phyloP scores from a whole-genome alignment of 257 asterid species.

The Nicotiana benthamiana region DNA sequence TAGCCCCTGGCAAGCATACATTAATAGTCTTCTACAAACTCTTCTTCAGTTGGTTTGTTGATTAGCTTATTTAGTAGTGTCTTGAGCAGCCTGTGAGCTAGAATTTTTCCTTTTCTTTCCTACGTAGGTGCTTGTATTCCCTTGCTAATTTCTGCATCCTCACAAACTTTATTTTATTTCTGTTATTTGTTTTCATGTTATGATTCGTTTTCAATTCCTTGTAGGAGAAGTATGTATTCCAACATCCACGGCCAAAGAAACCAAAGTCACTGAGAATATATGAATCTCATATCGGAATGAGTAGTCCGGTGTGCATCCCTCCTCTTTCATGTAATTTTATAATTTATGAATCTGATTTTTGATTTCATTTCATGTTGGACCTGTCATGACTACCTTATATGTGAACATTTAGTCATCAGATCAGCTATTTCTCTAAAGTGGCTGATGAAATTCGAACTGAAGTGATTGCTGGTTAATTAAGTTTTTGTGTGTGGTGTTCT shows the following conservation, averaged over 20 bases:
- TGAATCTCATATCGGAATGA: slow-evolving; percentile 96
- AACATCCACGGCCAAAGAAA: slow-evolving; percentile 83
- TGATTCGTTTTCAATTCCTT: slow-evolving; percentile 18
- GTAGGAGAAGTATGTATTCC: slow-evolving; percentile 76
- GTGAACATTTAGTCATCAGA: neutral
- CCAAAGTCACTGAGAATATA: slow-evolving; percentile 89
- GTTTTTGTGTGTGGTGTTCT: neutral
- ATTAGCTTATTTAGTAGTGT: neutral
- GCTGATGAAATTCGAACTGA: neutral
- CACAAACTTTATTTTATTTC: neutral
- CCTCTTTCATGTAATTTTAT: slow-evolving; percentile 17
- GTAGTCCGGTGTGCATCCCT: slow-evolving; percentile 77
- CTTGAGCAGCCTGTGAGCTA: neutral
- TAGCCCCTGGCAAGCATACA: neutral
- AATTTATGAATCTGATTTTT: neutral
- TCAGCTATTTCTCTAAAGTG: neutral
- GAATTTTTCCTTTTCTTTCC: neutral
- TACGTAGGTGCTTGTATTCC: neutral
- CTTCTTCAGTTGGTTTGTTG: neutral
- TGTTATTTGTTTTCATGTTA: slow-evolving; percentile 8
- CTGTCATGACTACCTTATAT: neutral
- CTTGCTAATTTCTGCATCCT: neutral
- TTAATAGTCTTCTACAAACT: neutral
- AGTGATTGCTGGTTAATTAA: neutral
- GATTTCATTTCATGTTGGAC: neutral